Conservation (phyloP, 1,139 yeast genomes). For the Entelexis sorbosivorans region DNA sequence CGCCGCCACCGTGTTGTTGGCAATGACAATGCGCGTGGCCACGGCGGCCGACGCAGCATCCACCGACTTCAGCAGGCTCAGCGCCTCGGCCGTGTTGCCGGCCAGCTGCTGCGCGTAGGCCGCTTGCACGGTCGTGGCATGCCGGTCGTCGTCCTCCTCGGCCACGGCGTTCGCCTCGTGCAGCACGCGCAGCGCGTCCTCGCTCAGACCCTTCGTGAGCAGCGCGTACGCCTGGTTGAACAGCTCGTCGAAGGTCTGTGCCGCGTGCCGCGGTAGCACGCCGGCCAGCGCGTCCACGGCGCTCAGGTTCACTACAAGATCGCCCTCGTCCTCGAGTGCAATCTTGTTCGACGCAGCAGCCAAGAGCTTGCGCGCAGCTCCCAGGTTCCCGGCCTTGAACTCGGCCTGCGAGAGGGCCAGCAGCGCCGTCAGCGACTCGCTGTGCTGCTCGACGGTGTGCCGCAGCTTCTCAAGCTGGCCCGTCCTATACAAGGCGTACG, state of each 20-base stretch:
- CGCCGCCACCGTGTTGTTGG: conserved; percentile 23
- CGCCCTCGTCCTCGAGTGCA: conserved; percentile 47
- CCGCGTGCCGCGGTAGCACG: conserved; percentile 15
- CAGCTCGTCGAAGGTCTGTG: conserved; percentile 41
- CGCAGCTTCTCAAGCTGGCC: conserved; percentile 40
- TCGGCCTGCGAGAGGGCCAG: conserved; percentile 78
- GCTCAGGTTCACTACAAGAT: conserved; percentile 56
- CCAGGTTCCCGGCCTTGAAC: conserved; percentile 53
- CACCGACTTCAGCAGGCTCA: conserved; percentile 31
- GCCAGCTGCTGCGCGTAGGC: conserved; percentile 49
- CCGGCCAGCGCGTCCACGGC: conserved; percentile 52
- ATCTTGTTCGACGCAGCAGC: conserved; percentile 39
- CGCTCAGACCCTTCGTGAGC: conserved; percentile 38
- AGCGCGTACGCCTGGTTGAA: conserved; percentile 60
- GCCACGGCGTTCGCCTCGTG: conserved; percentile 40
- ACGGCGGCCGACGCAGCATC: conserved; percentile 20
- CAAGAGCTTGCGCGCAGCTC: conserved; percentile 44
- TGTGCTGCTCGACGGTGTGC: conserved; percentile 22
- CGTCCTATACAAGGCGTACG: conserved; percentile 43
- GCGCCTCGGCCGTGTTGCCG: conserved; percentile 28
- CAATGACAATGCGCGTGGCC: conserved; percentile 20
- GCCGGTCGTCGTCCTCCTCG: conserved; percentile 34
- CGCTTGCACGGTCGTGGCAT: conserved; percentile 49
- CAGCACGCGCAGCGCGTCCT: conserved; percentile 40
- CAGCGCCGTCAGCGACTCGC: conserved; percentile 41